Evolutionary conservation across 306 rosid genomes (phyloP), one percentile per base, ranked within the genome.

Genomic region (Ceratonia siliqua): DNA sequence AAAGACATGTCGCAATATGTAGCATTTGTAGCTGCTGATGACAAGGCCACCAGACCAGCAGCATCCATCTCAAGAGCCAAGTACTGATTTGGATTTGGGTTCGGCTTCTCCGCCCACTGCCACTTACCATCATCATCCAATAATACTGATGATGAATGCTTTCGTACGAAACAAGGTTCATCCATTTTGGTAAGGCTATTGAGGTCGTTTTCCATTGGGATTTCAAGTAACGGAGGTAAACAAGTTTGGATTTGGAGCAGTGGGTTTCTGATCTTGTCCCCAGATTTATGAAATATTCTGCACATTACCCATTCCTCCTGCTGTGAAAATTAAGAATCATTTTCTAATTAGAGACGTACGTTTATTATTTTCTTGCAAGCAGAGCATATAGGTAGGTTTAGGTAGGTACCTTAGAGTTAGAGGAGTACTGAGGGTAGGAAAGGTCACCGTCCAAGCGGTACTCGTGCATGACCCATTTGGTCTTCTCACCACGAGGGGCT

Each of bases 381-480:
- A n/a, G n/a, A n/a, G n/a, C n/a, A n/a, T n/a, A n/a, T n/a, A n/a
- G n/a, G n/a, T n/a, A n/a, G n/a, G n/a, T n/a, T n/a, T n/a, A n/a
- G n/a, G n/a, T n/a, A n/a, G n/a, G 55, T 65, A 79, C 80, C 84
- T 80, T 80, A 1, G n/a, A n/a, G n/a, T n/a, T n/a, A n/a, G n/a
- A n/a, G n/a, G n/a, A n/a, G n/a, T n/a, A n/a, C n/a, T 85, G 93
- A 62, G 79, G 78, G 58, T 36, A 70, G 27, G 90, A 83, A 42
- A 87, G 82, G 82, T 84, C 68, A 50, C 72, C 83, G 66, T 89
- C 85, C 58, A 92, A 89, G 62, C 93, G 96, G 85, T 88, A 92
- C 85, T 92, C 96, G 11, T 92, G 96, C 97, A 92, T 92, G 74
- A 92, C 93, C 97, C 97, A 92, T 82, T 86, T 85, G 81, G 97